phyloP scores from a whole-genome alignment of 441 rosid genomes.

The Isatis lusitanica region DNA sequence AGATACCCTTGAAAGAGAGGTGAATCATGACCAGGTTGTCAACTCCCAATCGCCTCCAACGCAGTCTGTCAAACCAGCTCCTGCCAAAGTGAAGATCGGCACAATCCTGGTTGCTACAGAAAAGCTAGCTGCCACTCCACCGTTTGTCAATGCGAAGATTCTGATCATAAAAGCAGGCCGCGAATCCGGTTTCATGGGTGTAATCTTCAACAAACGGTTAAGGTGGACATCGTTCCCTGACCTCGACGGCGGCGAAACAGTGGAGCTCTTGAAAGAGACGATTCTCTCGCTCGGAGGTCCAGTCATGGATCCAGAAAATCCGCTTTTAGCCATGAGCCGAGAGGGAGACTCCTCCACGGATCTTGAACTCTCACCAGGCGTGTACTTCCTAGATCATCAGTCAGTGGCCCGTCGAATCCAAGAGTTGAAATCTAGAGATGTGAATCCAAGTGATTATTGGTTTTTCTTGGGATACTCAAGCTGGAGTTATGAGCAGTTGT shows the following conservation, averaged over 20 bases:
- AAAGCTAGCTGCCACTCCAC: slow-evolving; percentile 46
- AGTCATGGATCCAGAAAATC: slow-evolving; percentile 52
- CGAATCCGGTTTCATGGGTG: slow-evolving; percentile 66
- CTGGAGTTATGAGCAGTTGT: slow-evolving; percentile 85
- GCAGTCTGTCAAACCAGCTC: slow-evolving; percentile 33
- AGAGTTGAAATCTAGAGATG: slow-evolving; percentile 46
- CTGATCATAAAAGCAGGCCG: slow-evolving; percentile 65
- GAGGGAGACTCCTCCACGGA: slow-evolving; percentile 31
- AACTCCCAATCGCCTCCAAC: slow-evolving; percentile 35
- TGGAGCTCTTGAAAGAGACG: slow-evolving; percentile 63
- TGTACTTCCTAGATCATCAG: slow-evolving; percentile 70
- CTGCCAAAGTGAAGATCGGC: slow-evolving; percentile 51
- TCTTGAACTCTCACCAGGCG: slow-evolving; percentile 63
- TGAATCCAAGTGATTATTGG: slow-evolving; percentile 60
- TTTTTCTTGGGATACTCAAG: slow-evolving; percentile 84
- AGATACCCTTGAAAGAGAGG: slow-evolving; percentile 35
- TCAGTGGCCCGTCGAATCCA: slow-evolving; percentile 52
- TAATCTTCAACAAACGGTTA: slow-evolving; percentile 75
- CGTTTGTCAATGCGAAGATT: slow-evolving; percentile 71
- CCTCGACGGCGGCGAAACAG: slow-evolving; percentile 50
- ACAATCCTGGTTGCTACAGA: slow-evolving; percentile 72
- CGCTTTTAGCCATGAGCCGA: slow-evolving; percentile 67
- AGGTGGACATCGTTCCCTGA: slow-evolving; percentile 68
- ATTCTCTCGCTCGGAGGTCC: slow-evolving; percentile 83
- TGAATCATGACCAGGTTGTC: slow-evolving; percentile 24